Percentiles rank a stretch among this genome's conserved stretches.
phyloP scores from a whole-genome alignment of 2,329 filamentous ascomycete species.

The Colletotrichum sp. region DNA sequence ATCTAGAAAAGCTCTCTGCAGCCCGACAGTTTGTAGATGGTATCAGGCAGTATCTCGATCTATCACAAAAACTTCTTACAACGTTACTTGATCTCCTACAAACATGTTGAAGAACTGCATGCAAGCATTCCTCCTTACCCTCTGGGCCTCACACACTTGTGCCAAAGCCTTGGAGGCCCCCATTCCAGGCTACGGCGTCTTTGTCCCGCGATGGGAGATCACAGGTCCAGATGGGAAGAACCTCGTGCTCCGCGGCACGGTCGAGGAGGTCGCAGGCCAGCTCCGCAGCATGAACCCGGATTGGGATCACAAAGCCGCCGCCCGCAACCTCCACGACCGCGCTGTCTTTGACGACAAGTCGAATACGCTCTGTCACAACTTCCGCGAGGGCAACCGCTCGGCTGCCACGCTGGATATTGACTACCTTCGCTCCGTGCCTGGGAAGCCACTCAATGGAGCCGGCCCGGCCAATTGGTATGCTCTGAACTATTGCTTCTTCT shows the following conservation, averaged over 20 bases:
- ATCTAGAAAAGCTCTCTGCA: neutral
- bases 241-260: neutral
- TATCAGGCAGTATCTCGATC: neutral
- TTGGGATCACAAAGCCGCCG: neutral
- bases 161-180: neutral
- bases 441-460: constrained; percentile 2
- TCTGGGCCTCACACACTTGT: neutral
- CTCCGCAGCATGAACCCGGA: neutral
- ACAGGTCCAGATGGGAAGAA: neutral
- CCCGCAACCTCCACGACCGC: neutral
- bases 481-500: neutral
- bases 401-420: neutral
- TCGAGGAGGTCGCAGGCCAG: neutral
- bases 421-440: neutral
- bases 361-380: constrained; percentile 1
- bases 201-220: neutral
- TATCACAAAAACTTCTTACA: neutral
- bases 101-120: neutral
- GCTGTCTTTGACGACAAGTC: neutral
- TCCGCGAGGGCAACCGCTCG: neutral
- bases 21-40: neutral
- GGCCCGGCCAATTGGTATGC: neutral
- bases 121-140: neutral
- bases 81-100: neutral
- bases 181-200: neutral